A percentile compares a stretch with the other conserved stretches of the same genome.
Conservation (phyloP, 768 basidiomycete species). For the Saitozyma podzolica region DNA sequence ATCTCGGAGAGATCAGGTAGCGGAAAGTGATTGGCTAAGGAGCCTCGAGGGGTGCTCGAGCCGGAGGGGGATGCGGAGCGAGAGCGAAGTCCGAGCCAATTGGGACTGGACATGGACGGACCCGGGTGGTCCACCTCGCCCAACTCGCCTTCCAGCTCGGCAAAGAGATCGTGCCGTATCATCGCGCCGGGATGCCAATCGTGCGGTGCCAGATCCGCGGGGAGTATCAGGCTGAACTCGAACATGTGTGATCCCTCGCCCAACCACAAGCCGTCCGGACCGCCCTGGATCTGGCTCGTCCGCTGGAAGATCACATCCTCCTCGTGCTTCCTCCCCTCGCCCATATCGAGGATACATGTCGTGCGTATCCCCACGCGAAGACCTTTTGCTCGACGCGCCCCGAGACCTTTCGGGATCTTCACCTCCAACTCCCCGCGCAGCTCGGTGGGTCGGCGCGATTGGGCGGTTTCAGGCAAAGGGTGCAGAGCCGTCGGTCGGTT, state of each 20-base stretch:
- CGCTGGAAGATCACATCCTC: conserved; percentile 28
- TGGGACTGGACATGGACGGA: too few relatives aligned
- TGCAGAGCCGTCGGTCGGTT: neutral
- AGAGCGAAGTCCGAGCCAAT: too few relatives aligned
- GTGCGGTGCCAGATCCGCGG: conserved; percentile 29
- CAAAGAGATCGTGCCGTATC: conserved; percentile 27
- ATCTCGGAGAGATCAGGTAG: too few relatives aligned
- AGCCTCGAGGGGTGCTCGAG: too few relatives aligned
- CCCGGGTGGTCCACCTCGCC: too few relatives aligned
- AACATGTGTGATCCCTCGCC: conserved; percentile 36
- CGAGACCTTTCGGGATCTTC: conserved; percentile 10
- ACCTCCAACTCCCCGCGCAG: conserved; percentile 20
- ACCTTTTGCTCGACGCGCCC: conserved; percentile 8
- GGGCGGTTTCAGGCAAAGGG: neutral
- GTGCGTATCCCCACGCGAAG: conserved; percentile 17
- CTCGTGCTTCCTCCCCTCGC: conserved; percentile 19
- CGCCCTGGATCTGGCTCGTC: conserved; percentile 20
- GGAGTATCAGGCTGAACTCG: conserved; percentile 37
- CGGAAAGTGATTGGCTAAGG: too few relatives aligned
- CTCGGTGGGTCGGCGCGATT: conserved; percentile 3
- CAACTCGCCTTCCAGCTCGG: conserved; percentile 29
- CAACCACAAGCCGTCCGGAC: conserved; percentile 30
- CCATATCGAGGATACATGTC: conserved; percentile 14
- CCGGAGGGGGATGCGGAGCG: too few relatives aligned
- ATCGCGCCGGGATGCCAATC: conserved; percentile 34